These are phyloP conservation scores for Cyamopsis tetragonoloba DNA, from an alignment of 306 rosid genomes.

Conservation along the genomic window DNA sequence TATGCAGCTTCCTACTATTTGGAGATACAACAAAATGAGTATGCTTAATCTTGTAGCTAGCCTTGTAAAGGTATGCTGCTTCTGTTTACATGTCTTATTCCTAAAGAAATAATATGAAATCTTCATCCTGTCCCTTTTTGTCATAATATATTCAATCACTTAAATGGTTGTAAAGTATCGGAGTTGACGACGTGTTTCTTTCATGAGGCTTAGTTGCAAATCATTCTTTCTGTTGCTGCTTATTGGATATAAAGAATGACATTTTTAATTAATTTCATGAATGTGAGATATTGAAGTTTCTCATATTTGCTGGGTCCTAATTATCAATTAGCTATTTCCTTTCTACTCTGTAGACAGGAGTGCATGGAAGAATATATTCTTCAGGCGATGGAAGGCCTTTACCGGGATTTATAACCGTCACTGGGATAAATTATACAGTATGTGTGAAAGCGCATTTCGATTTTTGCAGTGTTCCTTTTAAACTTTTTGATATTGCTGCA, in stretches of 20 bases:
- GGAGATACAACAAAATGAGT: constrained; percentile 90
- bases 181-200: no score
- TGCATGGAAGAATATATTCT: constrained; percentile 85
- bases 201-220: no score
- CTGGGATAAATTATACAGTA: constrained; percentile 78
- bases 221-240: neutral
- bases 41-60: constrained; percentile 85
- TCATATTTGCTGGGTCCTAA: neutral
- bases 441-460: neutral
- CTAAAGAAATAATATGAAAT: neutral
- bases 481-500: neutral
- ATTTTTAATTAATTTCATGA: neutral
- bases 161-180: neutral
- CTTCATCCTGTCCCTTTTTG: constrained; percentile 12
- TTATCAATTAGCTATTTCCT: constrained; percentile 31
- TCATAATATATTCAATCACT: neutral
- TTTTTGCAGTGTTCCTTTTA: neutral
- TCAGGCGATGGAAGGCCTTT: constrained; percentile 74
- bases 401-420: constrained; percentile 54
- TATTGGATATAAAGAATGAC: neutral
- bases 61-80: constrained; percentile 63
- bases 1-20: constrained; percentile 75
- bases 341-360: constrained; percentile 60
- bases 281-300: neutral
- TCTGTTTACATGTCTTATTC: constrained; percentile 14